Conservation (phyloP, 139 green algal species). For the Spirogloea muscicola region DNA sequence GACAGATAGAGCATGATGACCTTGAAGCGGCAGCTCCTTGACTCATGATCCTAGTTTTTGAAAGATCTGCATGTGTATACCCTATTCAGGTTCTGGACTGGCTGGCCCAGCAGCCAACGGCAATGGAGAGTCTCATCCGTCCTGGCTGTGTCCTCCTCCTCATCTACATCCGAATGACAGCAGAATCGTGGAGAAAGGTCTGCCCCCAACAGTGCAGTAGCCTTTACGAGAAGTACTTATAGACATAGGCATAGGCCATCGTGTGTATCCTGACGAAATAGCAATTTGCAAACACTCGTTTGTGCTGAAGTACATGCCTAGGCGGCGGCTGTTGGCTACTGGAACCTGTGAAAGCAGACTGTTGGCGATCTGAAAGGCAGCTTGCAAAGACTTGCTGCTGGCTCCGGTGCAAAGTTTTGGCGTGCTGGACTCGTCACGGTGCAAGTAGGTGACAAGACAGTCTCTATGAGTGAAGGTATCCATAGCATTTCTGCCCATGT, state of each 20-base stretch:
- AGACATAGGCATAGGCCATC: neutral
- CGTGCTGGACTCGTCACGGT: neutral
- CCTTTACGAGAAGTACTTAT: neutral
- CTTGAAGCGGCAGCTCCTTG: no score
- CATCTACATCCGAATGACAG: neutral
- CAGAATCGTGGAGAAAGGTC: neutral
- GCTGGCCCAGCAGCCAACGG: neutral
- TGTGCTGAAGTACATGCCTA: neutral
- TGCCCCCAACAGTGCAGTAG: neutral
- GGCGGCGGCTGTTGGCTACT: slow-evolving; percentile 1
- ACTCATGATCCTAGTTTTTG: no score
- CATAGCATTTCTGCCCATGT: no score
- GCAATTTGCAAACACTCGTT: neutral
- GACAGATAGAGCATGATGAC: no score
- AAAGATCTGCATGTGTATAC: no score
- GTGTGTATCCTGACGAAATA: neutral
- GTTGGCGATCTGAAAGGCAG: neutral
- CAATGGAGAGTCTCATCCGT: slow-evolving; percentile 13
- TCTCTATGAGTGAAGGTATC: no score
- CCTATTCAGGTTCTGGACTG: slow-evolving; percentile 22
- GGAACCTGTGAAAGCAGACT: neutral
- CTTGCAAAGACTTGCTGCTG: neutral
- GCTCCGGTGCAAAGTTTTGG: neutral
- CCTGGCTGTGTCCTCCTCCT: slow-evolving; percentile 7
- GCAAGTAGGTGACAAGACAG: no score